These are phyloP conservation scores for Metarhizium rileyi DNA, from an alignment of 2,329 filamentous ascomycete species.

Conservation along the genomic window DNA sequence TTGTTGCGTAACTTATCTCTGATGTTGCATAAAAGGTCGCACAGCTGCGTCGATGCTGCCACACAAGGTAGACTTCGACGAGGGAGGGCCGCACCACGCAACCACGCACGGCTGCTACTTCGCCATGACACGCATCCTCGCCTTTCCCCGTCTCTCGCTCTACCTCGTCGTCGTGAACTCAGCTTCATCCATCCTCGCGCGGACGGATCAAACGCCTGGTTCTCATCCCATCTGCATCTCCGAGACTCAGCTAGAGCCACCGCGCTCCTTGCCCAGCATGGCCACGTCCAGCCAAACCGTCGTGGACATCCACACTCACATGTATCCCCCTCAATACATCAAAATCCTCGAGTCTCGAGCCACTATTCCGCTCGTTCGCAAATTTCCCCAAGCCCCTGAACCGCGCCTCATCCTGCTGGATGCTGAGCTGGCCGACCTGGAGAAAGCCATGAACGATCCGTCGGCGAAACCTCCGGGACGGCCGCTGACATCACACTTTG, in stretches of 20 bases:
- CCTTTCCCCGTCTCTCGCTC: neutral
- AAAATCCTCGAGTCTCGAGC: conserved; percentile 47
- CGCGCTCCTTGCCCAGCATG: conserved; percentile 17
- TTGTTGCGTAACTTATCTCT: no score
- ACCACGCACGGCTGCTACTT: no score
- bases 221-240: neutral
- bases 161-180: neutral
- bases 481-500: conserved; percentile 76
- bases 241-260: neutral
- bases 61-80: no score
- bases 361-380: conserved; percentile 61
- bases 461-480: conserved; percentile 57
- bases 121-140: neutral
- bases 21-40: no score
- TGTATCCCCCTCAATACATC: conserved; percentile 58
- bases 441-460: conserved; percentile 43
- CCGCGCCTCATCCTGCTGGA: conserved; percentile 58
- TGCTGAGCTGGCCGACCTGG: conserved; percentile 34
- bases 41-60: no score
- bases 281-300: conserved; percentile 28
- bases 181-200: neutral
- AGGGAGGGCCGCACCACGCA: no score
- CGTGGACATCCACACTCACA: conserved; percentile 61
- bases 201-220: neutral
- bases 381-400: conserved; percentile 45